Evolutionary conservation across 2,329 filamentous ascomycete genomes (phyloP).

Genomic region (Fusarium mundagurra): DNA sequence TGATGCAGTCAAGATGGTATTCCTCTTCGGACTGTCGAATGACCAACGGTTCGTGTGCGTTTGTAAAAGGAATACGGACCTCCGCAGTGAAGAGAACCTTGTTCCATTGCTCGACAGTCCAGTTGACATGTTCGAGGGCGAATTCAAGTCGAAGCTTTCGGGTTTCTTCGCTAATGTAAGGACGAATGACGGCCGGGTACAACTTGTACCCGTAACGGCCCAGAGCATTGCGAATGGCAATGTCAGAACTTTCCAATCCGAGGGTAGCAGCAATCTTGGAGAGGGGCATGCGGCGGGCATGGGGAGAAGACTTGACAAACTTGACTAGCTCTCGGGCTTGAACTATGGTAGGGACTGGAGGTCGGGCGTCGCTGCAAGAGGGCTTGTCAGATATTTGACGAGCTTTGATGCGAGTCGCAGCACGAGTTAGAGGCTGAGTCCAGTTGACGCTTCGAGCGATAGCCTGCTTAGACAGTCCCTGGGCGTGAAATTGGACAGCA

Average conservation of each 20-base stretch:
- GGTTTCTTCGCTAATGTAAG: constrained; percentile 11
- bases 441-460: not conserved
- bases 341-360: not conserved
- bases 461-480: not conserved
- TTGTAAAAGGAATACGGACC: not conserved
- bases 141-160: constrained; percentile 19
- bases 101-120: constrained; percentile 26
- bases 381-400: not conserved
- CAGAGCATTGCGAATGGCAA: constrained; percentile 11
- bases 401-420: not conserved
- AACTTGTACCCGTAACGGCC: constrained; percentile 15
- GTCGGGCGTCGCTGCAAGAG: not conserved
- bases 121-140: constrained; percentile 13
- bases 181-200: constrained; percentile 14
- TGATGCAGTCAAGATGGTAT: constrained; percentile 9
- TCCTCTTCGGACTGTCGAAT: constrained; percentile 19
- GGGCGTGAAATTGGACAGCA: not conserved
- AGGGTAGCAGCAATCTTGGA: constrained; percentile 6
- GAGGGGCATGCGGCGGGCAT: constrained; percentile 10
- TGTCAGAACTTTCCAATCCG: constrained; percentile 7
- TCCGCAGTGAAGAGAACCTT: constrained; percentile 21
- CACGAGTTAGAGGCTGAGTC: not conserved
- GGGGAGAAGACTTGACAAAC: constrained; percentile 20
- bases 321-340: constrained; percentile 11
- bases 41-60: constrained; percentile 6